Conservation (phyloP, 345 rosid genomes). For the Salix arbutifolia region DNA sequence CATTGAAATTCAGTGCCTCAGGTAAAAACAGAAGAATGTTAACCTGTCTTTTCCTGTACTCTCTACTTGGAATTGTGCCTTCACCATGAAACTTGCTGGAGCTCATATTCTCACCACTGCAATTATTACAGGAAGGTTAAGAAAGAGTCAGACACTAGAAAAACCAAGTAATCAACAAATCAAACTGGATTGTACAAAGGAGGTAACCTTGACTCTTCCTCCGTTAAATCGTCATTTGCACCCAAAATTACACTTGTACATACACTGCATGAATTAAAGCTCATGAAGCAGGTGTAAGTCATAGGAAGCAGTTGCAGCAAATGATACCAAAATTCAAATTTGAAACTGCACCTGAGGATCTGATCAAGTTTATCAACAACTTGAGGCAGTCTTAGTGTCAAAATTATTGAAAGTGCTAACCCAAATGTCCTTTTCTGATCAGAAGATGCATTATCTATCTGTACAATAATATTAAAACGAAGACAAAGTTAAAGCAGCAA, state of each 20-base stretch:
- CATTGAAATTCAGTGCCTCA: neutral
- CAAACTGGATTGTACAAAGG: neutral
- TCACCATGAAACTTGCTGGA: conserved; percentile 65
- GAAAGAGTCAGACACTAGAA: neutral
- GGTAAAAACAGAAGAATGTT: neutral
- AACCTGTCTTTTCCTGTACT: conserved; percentile 82
- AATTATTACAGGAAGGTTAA: conserved; percentile 2
- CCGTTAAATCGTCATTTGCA: conserved; percentile 58
- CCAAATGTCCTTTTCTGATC: conserved; percentile 75
- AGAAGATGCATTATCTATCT: conserved; percentile 76
- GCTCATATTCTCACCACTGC: conserved; percentile 61
- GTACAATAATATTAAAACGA: conserved; percentile 10
- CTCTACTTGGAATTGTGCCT: conserved; percentile 62
- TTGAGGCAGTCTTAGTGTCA: conserved; percentile 89
- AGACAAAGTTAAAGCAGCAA: neutral
- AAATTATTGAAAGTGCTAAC: conserved; percentile 78
- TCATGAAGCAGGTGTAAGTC: neutral
- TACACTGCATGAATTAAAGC: conserved; percentile 40
- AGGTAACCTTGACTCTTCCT: conserved; percentile 79
- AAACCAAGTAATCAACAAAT: neutral
- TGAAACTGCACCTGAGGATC: conserved; percentile 62
- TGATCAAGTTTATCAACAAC: conserved; percentile 88
- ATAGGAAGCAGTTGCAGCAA: neutral
- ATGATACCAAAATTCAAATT: neutral
- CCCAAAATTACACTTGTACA: conserved; percentile 85